Percentiles rank a stretch among this genome's conserved stretches.
Conservation (phyloP, 768 basidiomycete genomes). For the Hericium alpestre region DNA sequence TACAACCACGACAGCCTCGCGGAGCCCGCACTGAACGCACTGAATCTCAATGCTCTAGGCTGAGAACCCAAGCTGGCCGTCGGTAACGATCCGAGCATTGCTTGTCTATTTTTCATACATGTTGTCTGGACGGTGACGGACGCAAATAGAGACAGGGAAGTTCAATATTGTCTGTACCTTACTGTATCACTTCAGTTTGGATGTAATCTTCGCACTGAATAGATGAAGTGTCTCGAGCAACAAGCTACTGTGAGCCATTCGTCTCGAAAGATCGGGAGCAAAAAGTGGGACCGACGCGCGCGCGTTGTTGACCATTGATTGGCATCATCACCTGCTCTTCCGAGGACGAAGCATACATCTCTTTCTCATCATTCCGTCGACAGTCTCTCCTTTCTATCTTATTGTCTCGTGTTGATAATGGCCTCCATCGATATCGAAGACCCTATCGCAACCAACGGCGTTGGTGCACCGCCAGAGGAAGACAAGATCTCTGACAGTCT, state of each 20-base stretch:
- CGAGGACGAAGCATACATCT: neutral
- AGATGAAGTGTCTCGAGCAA: too few relatives aligned
- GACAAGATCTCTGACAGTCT: slow-evolving; percentile 5
- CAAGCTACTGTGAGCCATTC: too few relatives aligned
- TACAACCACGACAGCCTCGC: slow-evolving; percentile 75
- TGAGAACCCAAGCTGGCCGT: too few relatives aligned
- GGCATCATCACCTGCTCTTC: neutral
- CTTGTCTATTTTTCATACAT: too few relatives aligned
- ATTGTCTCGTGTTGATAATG: slow-evolving; percentile 18
- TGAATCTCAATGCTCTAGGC: slow-evolving; percentile 40
- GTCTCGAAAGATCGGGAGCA: neutral
- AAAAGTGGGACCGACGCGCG: neutral
- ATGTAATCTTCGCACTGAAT: too few relatives aligned
- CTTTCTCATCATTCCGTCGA: neutral
- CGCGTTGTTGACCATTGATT: slow-evolving; percentile 12
- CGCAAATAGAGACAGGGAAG: too few relatives aligned
- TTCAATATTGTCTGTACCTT: too few relatives aligned
- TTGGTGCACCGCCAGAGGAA: slow-evolving; percentile 11
- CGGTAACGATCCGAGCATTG: too few relatives aligned
- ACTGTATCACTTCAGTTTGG: too few relatives aligned
- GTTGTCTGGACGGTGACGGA: too few relatives aligned
- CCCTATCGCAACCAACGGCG: slow-evolving; percentile 11
- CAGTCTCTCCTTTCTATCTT: neutral
- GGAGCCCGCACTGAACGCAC: slow-evolving; percentile 67
- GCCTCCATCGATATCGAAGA: slow-evolving; percentile 23